Evolutionary conservation across 495 filamentous ascomycete genomes (phyloP), one percentile per base, ranked within the genome.

Genomic region (Peziza echinospora): DNA sequence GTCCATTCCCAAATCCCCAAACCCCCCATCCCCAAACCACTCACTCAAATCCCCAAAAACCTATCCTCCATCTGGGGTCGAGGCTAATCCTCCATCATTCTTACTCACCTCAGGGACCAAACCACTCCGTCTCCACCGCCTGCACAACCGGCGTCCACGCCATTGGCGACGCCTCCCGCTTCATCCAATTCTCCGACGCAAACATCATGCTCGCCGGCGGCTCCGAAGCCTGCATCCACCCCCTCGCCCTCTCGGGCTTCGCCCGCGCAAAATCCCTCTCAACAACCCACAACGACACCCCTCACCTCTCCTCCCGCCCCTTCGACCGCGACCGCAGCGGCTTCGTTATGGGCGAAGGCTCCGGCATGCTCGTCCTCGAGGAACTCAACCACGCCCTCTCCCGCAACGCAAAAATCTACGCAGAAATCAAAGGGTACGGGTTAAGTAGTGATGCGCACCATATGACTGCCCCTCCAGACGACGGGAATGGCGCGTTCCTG

Each of bases 141-240:
- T 97, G 89, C 53, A 93, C 89, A 0, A 94, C 89, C 0, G 86
- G 87, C 2, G 84, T 85, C 6, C 87, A 97, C 66, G 80, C 85
- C 5, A 77, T 97, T 48, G 86, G 86, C 24, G 89, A 97, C 57
- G 89, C 89, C 26, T 73, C 80, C 37, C 76, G 87, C 8, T 84
- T 94, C 57, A 92, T 97, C 52, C 75, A 80, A 23, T 80, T 73
- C 63, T 84, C 84, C 24, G 87, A 94, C 57, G 87, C 87, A 21
- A 72, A 92, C 57, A 76, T 96, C 21, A 94, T 97, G 85, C 65
- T 97, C 10, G 85, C 89, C 26, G 89, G 89, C 24, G 87, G 85
- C 10, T 73, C 84, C 7, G 89, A 97, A 63, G 85, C 87, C 2
- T 97, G 89, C 60, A 92, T 97, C 49, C 85, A 97, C 56, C 89